Conservation (phyloP, 306 rosid species). For the Dryas octopetala region DNA sequence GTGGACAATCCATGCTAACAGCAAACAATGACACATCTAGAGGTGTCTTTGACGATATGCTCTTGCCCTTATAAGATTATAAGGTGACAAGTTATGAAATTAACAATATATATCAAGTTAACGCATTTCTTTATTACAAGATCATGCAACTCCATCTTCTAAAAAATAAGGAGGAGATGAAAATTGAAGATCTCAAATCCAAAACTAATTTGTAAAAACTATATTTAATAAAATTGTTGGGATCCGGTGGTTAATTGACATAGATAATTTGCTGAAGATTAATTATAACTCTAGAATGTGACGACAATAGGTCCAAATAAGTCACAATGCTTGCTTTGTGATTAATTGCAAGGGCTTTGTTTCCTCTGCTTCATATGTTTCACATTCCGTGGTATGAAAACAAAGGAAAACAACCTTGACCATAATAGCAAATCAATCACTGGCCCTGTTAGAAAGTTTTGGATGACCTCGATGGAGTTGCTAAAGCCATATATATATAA, state of each 20-base stretch:
- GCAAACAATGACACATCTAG: conserved; percentile 17
- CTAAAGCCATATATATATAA: background rate
- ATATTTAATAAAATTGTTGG: too few species aligned
- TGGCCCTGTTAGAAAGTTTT: background rate
- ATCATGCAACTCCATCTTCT: too few species aligned
- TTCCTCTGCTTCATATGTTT: background rate
- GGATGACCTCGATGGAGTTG: background rate
- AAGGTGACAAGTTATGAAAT: too few species aligned
- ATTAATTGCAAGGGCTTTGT: background rate
- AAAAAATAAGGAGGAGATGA: too few species aligned
- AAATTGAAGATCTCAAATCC: too few species aligned
- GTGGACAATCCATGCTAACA: conserved; percentile 2
- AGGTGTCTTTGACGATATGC: background rate
- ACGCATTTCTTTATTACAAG: too few species aligned
- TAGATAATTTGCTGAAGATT: too few species aligned
- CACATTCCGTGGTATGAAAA: conserved; percentile 12
- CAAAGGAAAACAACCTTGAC: background rate
- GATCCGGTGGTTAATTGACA: too few species aligned
- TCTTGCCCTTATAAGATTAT: background rate
- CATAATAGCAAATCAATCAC: background rate
- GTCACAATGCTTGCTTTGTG: background rate
- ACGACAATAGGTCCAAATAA: background rate
- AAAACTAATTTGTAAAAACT: too few species aligned
- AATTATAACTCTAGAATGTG: background rate
- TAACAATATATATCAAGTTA: too few species aligned